Base-by-base conservation (phyloP, 2,329 filamentous ascomycete genomes). In the Scopulariopsis brevicaulis region DNA sequence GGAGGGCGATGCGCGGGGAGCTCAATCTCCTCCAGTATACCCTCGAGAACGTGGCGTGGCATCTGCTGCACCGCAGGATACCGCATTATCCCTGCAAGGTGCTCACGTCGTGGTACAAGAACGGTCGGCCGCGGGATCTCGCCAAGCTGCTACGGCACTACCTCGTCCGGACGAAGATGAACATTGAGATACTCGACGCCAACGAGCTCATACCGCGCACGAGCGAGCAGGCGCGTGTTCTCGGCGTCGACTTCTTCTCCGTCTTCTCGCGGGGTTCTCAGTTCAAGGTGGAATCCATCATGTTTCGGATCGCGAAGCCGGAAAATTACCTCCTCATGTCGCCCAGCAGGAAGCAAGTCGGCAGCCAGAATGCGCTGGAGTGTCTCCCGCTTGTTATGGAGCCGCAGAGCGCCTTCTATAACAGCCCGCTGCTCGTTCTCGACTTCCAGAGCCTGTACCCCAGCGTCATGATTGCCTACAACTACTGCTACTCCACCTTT, bases 391-490 rank as follows among this genome's bases (percentile, higher is more conserved):
- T 99, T 14, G 94, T 99, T 48, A 96, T 99, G 92, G 94, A 99
- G 67, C 94, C 94, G 0, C 90, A 94, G 65, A 96, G 92, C 63
- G 89, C 86, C 7, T 96, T 99, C 67, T 99, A 99, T 71, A 90
- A 78, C 59, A 94, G 89, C 61, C 94, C 94, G 0, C 69, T 99
- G 0, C 69, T 99, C 3, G 94, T 99, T 0, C 77, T 99, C 7
- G 94, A 99, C 71, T 99, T 99, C 62, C 93, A 97, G 67, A 96
- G 90, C 60, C 74, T 99, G 54, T 99, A 99, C 63, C 94, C 94
- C 0, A 96, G 92, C 70, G 86, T 97, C 60, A 96, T 99, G 91
- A 97, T 99, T 67, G 94, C 94, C 0, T 97, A 99, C 75, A 99
- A 99, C 66, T 94, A 96, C 68, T 99, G 94, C 73, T 99, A 99